These are phyloP conservation scores for Chaetomium sp. DNA, from an alignment of 2,329 filamentous ascomycete genomes.

Conservation along the genomic window DNA sequence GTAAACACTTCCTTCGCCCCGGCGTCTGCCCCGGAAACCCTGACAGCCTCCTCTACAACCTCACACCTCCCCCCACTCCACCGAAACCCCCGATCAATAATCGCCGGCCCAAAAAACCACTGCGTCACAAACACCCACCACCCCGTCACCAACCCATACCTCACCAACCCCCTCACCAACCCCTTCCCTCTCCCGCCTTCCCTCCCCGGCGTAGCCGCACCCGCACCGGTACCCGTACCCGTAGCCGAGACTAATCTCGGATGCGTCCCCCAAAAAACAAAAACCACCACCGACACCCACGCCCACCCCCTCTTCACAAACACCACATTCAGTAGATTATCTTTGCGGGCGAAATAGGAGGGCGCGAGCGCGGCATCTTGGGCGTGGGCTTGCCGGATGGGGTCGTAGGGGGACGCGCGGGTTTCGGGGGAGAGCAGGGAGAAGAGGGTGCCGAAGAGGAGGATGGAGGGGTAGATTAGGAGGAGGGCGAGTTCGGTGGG, in stretches of 20 bases:
- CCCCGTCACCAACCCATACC: constrained; percentile 66
- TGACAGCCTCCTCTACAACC: constrained; percentile 34
- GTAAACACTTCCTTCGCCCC: constrained; percentile 54
- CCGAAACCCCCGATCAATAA: constrained; percentile 87
- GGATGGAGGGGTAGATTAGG: constrained; percentile 65
- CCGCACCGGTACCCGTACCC: too few relatives aligned
- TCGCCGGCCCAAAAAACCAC: constrained; percentile 88
- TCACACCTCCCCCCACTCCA: constrained; percentile 83
- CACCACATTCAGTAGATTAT: constrained; percentile 83
- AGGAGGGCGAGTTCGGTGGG: constrained; percentile 60
- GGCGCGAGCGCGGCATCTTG: constrained; percentile 44
- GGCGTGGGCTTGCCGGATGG: constrained; percentile 54
- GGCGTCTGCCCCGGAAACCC: background rate
- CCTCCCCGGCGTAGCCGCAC: too few relatives aligned
- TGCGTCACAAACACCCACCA: constrained; percentile 88
- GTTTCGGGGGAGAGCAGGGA: constrained; percentile 68
- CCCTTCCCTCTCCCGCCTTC: constrained; percentile 37
- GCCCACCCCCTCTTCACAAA: constrained; percentile 96
- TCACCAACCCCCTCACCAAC: constrained; percentile 28
- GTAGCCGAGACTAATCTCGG: too few relatives aligned
- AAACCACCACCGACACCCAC: constrained; percentile 76
- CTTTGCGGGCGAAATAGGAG: constrained; percentile 88
- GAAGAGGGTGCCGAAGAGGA: constrained; percentile 77
- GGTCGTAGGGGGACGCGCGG: constrained; percentile 57
- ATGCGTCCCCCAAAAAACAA: constrained; percentile 63